phyloP scores from a whole-genome alignment of 768 basidiomycete genomes.

The Suillus discolor region DNA sequence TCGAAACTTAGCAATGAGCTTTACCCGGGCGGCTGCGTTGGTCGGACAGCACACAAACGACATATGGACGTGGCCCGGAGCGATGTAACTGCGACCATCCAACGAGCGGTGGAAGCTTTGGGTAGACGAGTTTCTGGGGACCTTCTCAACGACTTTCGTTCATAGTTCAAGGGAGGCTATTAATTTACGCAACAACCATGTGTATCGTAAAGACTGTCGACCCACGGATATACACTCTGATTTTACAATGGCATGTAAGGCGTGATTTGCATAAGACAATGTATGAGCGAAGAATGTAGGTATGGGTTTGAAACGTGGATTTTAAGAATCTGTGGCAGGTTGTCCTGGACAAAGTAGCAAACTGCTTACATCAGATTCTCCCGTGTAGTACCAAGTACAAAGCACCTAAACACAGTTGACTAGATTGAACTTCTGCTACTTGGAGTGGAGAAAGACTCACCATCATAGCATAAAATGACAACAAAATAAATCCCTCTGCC shows the following conservation, averaged over 20 bases:
- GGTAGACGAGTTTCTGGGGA: slow-evolving; percentile 53
- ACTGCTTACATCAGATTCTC: slow-evolving; percentile 55
- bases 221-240: background rate
- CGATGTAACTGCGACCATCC: slow-evolving; percentile 56
- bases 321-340: slow-evolving; percentile 23
- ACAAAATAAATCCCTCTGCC: slow-evolving; percentile 70
- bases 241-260: background rate
- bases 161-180: too few species aligned
- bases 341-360: slow-evolving; percentile 38
- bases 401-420: slow-evolving; percentile 43
- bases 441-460: slow-evolving; percentile 34
- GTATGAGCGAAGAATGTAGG: slow-evolving; percentile 11
- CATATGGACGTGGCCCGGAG: slow-evolving; percentile 47
- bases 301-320: slow-evolving; percentile 8
- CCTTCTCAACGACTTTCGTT: slow-evolving; percentile 23
- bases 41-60: slow-evolving; percentile 13
- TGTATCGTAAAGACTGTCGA: background rate
- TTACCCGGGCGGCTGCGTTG: slow-evolving; percentile 19
- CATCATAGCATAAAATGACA: slow-evolving; percentile 70
- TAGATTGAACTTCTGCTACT: slow-evolving; percentile 1
- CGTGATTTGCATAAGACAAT: background rate
- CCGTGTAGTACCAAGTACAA: slow-evolving; percentile 69
- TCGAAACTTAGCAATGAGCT: background rate
- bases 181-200: too few species aligned
- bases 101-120: slow-evolving; percentile 52